phyloP scores from a whole-genome alignment of 1,284 basidiomycete genomes.

The Cystobasidium sp. region DNA sequence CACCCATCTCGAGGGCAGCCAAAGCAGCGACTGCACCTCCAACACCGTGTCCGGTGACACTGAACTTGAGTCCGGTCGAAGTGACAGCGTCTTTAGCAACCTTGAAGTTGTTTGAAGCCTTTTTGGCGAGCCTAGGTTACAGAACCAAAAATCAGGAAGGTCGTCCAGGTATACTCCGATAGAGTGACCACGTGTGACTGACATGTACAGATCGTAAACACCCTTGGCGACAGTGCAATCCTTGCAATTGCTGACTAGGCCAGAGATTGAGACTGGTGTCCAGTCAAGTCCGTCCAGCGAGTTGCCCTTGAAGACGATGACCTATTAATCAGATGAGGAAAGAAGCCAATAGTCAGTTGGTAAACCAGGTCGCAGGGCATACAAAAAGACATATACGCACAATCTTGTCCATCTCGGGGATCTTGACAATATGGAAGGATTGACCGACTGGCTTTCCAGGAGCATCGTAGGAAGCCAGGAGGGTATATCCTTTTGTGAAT shows the following conservation, averaged over 20 bases:
- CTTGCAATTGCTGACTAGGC: slow-evolving; percentile 44
- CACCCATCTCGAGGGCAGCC: slow-evolving; percentile 46
- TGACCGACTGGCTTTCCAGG: slow-evolving; percentile 40
- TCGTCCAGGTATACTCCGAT: no score
- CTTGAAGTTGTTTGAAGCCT: slow-evolving; percentile 46
- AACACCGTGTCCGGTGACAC: slow-evolving; percentile 39
- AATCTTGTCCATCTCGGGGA: slow-evolving; percentile 25
- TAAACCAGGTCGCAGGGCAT: neutral
- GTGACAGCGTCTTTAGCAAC: slow-evolving; percentile 44
- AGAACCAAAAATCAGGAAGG: neutral
- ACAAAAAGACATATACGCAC: neutral
- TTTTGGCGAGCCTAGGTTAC: slow-evolving; percentile 34
- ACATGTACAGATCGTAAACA: slow-evolving; percentile 45
- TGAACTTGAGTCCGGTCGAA: slow-evolving; percentile 35
- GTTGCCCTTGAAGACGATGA: slow-evolving; percentile 48
- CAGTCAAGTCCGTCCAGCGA: slow-evolving; percentile 24
- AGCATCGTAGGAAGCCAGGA: slow-evolving; percentile 43
- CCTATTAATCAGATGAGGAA: slow-evolving; percentile 30
- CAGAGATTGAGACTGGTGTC: slow-evolving; percentile 41
- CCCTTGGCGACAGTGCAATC: slow-evolving; percentile 46
- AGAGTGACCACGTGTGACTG: neutral
- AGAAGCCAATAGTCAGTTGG: neutral
- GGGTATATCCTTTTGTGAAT: slow-evolving; percentile 46
- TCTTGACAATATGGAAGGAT: slow-evolving; percentile 42
- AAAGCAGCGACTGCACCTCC: slow-evolving; percentile 47